A percentile compares a stretch with the other conserved stretches of the same genome.
These are phyloP conservation scores for Escallonia rubra DNA, from an alignment of 129 eudicot genomes.

Conservation along the genomic window DNA sequence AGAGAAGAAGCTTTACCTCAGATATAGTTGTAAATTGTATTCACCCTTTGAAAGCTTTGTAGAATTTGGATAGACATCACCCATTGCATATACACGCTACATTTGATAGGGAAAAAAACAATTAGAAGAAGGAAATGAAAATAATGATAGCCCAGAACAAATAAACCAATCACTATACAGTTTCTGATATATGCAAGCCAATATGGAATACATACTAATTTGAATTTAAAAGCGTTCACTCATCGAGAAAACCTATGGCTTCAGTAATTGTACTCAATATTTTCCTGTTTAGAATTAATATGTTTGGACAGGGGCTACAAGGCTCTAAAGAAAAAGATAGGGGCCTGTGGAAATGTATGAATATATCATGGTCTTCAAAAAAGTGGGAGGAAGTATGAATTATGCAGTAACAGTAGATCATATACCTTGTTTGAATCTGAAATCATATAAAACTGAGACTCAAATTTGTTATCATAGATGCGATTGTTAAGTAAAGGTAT, in stretches of 20 bases:
- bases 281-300: no score
- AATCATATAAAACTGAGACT: slow-evolving; percentile 98
- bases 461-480: slow-evolving; percentile 90
- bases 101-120: not conserved
- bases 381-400: not conserved
- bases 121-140: slow-evolving; percentile 2
- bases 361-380: no score
- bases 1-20: slow-evolving; percentile 53
- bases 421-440: slow-evolving; percentile 92
- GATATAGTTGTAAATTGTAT: slow-evolving; percentile 64
- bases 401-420: not conserved
- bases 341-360: no score
- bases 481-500: slow-evolving; percentile 94
- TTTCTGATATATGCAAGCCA: no score
- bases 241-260: not conserved
- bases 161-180: no score
- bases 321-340: no score
- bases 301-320: no score
- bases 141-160: no score
- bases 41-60: slow-evolving; percentile 94
- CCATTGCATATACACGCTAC: slow-evolving; percentile 78
- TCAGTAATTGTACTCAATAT: no score
- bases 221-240: not conserved
- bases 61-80: slow-evolving; percentile 91
- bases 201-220: not conserved